Evolutionary conservation across 148 eudicot species (phyloP).

Genomic region (Vaccinium macrocarpon): DNA sequence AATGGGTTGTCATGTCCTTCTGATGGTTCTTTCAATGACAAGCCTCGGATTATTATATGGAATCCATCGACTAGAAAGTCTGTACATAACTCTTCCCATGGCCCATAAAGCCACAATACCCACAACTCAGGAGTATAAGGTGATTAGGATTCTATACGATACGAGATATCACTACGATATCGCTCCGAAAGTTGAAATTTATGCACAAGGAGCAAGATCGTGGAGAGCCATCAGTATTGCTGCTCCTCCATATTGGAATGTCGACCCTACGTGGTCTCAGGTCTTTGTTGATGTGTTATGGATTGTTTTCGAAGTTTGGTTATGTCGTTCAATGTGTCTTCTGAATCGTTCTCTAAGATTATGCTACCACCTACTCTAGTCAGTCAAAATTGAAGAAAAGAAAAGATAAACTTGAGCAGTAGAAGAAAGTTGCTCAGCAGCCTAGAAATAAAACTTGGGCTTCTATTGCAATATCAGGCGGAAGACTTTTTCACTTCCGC

Average conservation of each 20-base stretch:
- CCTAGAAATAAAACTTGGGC: no score
- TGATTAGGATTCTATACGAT: background rate
- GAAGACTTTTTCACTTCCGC: no score
- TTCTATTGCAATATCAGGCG: no score
- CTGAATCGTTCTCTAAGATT: constrained; percentile 25
- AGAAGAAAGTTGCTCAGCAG: no score
- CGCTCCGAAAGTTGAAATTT: background rate
- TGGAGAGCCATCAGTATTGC: constrained; percentile 19
- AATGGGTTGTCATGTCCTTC: constrained; percentile 33
- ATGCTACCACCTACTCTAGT: background rate
- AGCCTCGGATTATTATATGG: constrained; percentile 24
- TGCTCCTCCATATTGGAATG: background rate
- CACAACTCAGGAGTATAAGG: background rate
- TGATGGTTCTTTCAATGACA: background rate
- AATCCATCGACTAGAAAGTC: constrained; percentile 28
- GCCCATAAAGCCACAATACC: background rate
- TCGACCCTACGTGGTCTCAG: constrained; percentile 17
- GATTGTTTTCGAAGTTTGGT: constrained; percentile 11
- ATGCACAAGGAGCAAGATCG: constrained; percentile 10
- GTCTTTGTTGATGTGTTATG: constrained; percentile 10
- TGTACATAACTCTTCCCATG: background rate
- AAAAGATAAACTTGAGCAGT: no score
- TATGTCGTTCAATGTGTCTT: constrained; percentile 16
- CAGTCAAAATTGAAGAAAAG: no score
- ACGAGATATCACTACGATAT: no score